These are phyloP conservation scores for Periconia sp. DNA, from an alignment of 2,329 filamentous ascomycete species.

Conservation along the genomic window DNA sequence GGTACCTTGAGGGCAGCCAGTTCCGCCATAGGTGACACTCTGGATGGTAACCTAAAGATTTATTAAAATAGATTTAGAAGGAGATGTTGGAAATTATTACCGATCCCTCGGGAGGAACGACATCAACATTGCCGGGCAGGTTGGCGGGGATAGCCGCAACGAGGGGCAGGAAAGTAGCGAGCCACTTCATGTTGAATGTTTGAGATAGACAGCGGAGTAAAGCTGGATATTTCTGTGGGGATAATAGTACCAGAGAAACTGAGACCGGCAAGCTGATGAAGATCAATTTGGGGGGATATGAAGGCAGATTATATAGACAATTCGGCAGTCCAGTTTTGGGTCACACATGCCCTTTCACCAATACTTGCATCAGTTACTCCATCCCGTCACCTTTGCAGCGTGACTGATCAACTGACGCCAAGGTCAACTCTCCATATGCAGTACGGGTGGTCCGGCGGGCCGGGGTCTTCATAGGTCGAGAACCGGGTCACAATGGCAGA, in stretches of 20 bases:
- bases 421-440: conserved; percentile 34
- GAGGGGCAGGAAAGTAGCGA: conserved; percentile 36
- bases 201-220: conserved; percentile 13
- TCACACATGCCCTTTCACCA: conserved; percentile 8
- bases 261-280: conserved; percentile 31
- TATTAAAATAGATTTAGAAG: conserved; percentile 13
- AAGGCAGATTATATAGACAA: conserved; percentile 35
- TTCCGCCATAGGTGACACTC: conserved; percentile 51
- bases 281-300: conserved; percentile 30
- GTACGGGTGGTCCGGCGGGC: conserved; percentile 37
- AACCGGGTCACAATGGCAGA: conserved; percentile 19
- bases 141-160: conserved; percentile 29
- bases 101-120: conserved; percentile 33
- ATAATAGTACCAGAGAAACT: conserved; percentile 18
- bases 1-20: conserved; percentile 50
- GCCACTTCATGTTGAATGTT: conserved; percentile 42
- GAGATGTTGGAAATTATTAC: conserved; percentile 14
- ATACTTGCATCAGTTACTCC: conserved; percentile 16
- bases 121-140: conserved; percentile 17
- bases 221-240: conserved; percentile 19
- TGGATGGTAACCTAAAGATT: conserved; percentile 44
- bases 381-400: conserved; percentile 17
- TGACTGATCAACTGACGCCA: conserved; percentile 29
- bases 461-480: conserved; percentile 30
- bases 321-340: conserved; percentile 15